A percentile compares a stretch with the other conserved stretches of the same genome.
phyloP scores from a whole-genome alignment of 805 yeast genomes.

The Pichia heedii region DNA sequence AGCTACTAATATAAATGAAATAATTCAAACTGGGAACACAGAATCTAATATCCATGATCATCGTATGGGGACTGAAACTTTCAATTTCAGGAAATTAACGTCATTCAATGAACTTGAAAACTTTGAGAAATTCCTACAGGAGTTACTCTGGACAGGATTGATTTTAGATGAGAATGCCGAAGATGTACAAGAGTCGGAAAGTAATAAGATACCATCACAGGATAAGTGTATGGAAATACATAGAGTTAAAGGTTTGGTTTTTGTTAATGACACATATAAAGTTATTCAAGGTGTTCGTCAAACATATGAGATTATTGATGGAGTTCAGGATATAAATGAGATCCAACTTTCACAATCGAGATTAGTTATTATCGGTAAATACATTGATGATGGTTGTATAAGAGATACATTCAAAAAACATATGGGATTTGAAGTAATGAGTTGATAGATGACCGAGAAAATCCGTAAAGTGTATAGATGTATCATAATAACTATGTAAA shows the following conservation, averaged over 20 bases:
- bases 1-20: conserved; percentile 21
- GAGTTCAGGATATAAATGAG: conserved; percentile 11
- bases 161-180: conserved; percentile 19
- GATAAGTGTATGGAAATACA: conserved; percentile 55
- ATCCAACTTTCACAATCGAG: conserved; percentile 13
- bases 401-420: conserved; percentile 4
- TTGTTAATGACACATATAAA: conserved; percentile 33
- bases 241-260: conserved; percentile 69
- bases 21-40: conserved; percentile 7
- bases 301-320: conserved; percentile 69
- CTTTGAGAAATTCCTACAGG: conserved; percentile 59
- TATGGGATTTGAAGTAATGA: conserved; percentile 5
- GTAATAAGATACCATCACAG: too few relatives aligned
- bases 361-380: conserved; percentile 27
- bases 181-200: conserved; percentile 2
- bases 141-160: conserved; percentile 63
- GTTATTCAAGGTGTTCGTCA: conserved; percentile 91
- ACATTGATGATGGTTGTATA: conserved; percentile 11
- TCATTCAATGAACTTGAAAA: conserved; percentile 29
- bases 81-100: conserved; percentile 36
- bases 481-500: too few relatives aligned
- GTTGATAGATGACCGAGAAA: neutral
- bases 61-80: conserved; percentile 43
- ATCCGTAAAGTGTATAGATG: too few relatives aligned
- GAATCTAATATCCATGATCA: conserved; percentile 37